phyloP scores from a whole-genome alignment of 345 rosid genomes.

The Nephelium lappaceum region DNA sequence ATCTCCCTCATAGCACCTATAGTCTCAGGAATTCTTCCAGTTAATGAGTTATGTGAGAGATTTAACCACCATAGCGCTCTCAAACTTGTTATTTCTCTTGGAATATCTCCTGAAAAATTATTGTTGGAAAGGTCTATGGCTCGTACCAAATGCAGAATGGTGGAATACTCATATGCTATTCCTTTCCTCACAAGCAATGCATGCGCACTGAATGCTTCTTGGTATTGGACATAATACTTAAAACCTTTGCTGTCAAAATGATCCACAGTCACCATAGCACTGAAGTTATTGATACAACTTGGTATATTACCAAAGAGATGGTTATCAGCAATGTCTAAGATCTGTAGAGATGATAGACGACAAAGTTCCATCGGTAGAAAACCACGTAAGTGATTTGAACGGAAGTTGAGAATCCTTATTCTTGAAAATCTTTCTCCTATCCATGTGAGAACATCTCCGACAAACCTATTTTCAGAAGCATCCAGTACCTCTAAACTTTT shows the following conservation, averaged over 20 bases:
- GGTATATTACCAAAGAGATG: constrained; percentile 14
- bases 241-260: background rate
- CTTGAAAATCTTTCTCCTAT: constrained; percentile 10
- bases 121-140: background rate
- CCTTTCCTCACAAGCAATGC: constrained; percentile 2
- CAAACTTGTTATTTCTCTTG: background rate
- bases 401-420: constrained; percentile 6
- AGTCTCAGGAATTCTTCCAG: constrained; percentile 5
- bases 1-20: constrained; percentile 18
- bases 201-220: background rate
- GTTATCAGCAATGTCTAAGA: constrained; percentile 22
- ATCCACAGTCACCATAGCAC: background rate
- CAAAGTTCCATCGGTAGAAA: constrained; percentile 24
- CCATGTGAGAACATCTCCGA: constrained; percentile 21
- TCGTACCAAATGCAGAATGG: constrained; percentile 9
- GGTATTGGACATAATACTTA: background rate
- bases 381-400: constrained; percentile 28
- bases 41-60: constrained; percentile 14
- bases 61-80: constrained; percentile 16
- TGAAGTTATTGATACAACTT: constrained; percentile 9
- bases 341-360: constrained; percentile 3
- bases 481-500: background rate
- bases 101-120: background rate
- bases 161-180: background rate
- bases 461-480: background rate